Base-by-base conservation (phyloP, 2,329 filamentous ascomycete genomes). In the Zymoseptoria brevis region DNA sequence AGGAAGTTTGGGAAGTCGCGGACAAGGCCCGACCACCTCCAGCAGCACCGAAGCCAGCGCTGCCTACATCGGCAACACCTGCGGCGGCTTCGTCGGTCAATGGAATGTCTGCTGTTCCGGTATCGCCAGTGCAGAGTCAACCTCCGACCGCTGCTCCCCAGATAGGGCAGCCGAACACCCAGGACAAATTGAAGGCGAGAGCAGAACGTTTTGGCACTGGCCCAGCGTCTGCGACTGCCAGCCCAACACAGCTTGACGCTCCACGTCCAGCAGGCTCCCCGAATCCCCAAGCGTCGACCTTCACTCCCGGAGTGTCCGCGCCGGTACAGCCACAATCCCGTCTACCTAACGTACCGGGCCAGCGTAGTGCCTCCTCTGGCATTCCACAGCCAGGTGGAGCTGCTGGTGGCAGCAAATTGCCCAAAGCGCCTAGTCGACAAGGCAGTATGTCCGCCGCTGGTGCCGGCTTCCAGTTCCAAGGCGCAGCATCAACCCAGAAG, bases 1-100 rank as follows among this genome's bases (percentile, higher is more conserved):
- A 79, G 8, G 91, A 96, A 73, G 92, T 96, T 0, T 96, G 90
- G 89, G 85, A 87, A 63, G 77, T 89, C 57, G 91, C 88, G 0
- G 92, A 93, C 74, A 79, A 76, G 56, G 82, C 84, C 19, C 68
- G 72, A 55, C 65, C 70, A 50, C 58, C 70, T 49, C 67, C 67
- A 53, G 26, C 66, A 61, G 68, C 56, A 58, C 61, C 57, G 55
- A 56, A 57, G 54, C 62, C 63, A 21, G 62, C 57, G 24, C 61
- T 29, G 52, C 55, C 58, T 22, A 16, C 56, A 19, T 22, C 60
- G 35, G 53, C 62, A 9, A 45, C 60, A 45, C 45, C 62, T 53
- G 53, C 62, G 8, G 49, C 62, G 30, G 50, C 62, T 51, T 55
- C 61, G 22, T 58, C 64, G 24, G 35, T 56, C 30, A 22, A 57